Conservation (phyloP, 2,329 filamentous ascomycete genomes). For the Ophidiomyces ophidiicola region DNA sequence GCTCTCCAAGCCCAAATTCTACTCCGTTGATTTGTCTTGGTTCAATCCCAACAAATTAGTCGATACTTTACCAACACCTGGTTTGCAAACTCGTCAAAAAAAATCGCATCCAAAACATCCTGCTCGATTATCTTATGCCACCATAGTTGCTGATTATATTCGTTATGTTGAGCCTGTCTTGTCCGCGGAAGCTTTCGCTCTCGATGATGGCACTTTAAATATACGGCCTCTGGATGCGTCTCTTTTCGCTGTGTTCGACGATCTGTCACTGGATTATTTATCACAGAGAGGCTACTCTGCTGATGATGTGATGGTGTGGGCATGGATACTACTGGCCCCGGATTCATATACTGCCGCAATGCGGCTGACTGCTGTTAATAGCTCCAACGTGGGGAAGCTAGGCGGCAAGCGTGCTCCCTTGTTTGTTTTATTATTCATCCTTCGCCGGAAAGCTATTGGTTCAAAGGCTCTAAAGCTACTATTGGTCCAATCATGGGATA, state of each 20-base stretch:
- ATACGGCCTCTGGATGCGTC: slow-evolving; percentile 18
- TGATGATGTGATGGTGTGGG: slow-evolving; percentile 35
- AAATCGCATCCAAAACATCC: background rate
- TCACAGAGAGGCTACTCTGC: slow-evolving; percentile 24
- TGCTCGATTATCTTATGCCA: slow-evolving; percentile 12
- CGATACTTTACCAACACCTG: background rate
- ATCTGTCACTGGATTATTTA: slow-evolving; percentile 22
- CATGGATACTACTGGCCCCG: slow-evolving; percentile 35
- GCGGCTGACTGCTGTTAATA: slow-evolving; percentile 26
- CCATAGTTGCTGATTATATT: slow-evolving; percentile 31
- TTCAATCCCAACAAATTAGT: slow-evolving; percentile 1
- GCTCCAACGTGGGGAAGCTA: slow-evolving; percentile 7
- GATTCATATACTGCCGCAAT: slow-evolving; percentile 26
- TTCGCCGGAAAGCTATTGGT: slow-evolving; percentile 34
- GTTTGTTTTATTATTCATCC: slow-evolving; percentile 38
- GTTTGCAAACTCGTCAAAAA: background rate
- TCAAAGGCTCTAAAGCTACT: slow-evolving; percentile 33
- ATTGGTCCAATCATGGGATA: slow-evolving; percentile 28
- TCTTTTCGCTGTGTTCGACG: slow-evolving; percentile 26
- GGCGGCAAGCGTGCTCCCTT: slow-evolving; percentile 26
- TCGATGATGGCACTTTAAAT: background rate
- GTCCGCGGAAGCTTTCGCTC: slow-evolving; percentile 1
- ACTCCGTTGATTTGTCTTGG: slow-evolving; percentile 11
- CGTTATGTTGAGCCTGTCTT: slow-evolving; percentile 24
- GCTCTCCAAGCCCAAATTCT: slow-evolving; percentile 4